phyloP scores from a whole-genome alignment of 148 eudicot species.

The Heliamphora exappendiculata region DNA sequence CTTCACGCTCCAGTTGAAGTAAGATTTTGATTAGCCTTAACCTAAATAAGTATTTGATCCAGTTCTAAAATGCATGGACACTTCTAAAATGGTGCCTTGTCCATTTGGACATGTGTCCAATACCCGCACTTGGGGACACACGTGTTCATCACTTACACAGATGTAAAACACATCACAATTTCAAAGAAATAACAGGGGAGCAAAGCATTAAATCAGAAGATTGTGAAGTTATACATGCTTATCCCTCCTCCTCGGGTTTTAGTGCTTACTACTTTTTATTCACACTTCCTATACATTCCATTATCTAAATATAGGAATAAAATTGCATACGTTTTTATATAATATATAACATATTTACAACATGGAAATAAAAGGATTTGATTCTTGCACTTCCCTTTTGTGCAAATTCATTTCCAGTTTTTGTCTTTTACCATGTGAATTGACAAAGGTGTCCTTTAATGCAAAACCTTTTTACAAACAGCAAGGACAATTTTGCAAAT shows the following conservation, averaged over 20 bases:
- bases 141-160: neutral
- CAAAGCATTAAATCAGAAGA: neutral
- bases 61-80: neutral
- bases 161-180: neutral
- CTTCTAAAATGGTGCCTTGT: neutral
- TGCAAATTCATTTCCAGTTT: too few species aligned
- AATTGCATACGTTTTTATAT: neutral
- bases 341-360: neutral
- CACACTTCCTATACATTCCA: too few species aligned
- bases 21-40: slow-evolving; percentile 11
- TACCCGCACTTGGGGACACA: neutral
- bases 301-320: neutral
- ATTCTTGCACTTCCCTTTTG: too few species aligned
- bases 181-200: neutral
- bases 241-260: neutral
- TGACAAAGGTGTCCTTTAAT: too few species aligned
- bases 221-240: neutral
- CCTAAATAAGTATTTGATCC: too few species aligned
- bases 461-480: too few species aligned
- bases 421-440: too few species aligned
- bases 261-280: neutral
- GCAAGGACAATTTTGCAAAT: too few species aligned
- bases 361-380: too few species aligned
- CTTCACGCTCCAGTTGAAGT: slow-evolving; percentile 14
- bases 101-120: neutral